Conservation (phyloP, 1,139 yeast species). For the Kodamaea ohmeri region DNA sequence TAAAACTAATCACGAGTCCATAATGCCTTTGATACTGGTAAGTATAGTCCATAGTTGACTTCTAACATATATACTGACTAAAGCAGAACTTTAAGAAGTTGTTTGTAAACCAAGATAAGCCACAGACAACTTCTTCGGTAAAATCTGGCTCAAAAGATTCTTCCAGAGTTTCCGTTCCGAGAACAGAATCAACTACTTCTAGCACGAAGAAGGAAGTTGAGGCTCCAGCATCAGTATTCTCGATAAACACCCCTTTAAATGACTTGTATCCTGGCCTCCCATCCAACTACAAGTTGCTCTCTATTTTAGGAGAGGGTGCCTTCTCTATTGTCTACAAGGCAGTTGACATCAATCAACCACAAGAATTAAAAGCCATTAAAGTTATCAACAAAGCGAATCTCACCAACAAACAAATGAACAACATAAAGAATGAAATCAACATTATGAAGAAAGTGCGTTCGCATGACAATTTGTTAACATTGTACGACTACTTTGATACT, state of each 20-base stretch:
- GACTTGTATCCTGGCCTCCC: constrained; percentile 20
- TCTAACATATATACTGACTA: constrained; percentile 6
- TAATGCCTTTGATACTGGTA: constrained; percentile 22
- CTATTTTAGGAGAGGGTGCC: constrained; percentile 76
- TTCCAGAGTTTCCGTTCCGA: not conserved
- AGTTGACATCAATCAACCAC: constrained; percentile 37
- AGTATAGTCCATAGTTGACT: constrained; percentile 9
- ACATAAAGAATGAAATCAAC: constrained; percentile 79
- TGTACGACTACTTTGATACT: constrained; percentile 59
- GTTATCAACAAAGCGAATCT: constrained; percentile 69
- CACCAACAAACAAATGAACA: constrained; percentile 46
- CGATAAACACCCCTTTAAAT: constrained; percentile 8
- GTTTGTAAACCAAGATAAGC: constrained; percentile 11
- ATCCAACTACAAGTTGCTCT: constrained; percentile 18
- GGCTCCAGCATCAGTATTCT: constrained; percentile 1
- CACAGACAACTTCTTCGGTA: not conserved
- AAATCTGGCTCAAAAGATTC: not conserved
- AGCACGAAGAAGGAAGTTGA: not conserved
- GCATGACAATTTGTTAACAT: constrained; percentile 71
- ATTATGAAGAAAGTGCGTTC: constrained; percentile 68
- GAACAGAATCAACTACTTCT: not conserved
- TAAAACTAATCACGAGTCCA: not conserved
- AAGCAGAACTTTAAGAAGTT: constrained; percentile 17
- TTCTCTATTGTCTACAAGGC: constrained; percentile 86
- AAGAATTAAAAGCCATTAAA: constrained; percentile 72